Base-by-base conservation (phyloP, 225 moss, liverwort and hornwort species). In the Thuidium tamariscinum region DNA sequence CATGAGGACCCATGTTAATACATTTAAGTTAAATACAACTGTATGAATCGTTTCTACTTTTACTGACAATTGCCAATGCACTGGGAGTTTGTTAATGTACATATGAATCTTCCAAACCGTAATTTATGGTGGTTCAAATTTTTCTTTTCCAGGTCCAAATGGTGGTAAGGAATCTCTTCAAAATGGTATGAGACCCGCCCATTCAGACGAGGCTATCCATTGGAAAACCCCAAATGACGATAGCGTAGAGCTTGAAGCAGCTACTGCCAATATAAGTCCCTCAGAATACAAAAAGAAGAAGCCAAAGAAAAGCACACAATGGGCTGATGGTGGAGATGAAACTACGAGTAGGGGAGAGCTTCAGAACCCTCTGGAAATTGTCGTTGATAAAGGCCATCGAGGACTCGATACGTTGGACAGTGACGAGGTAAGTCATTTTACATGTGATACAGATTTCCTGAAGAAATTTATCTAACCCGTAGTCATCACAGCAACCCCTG, bases 321-420 rank as follows among this genome's bases (percentile, higher is more conserved):
- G 91, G 91, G 85, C 90, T 66, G 79, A 87, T 44, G 84, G 85
- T 41, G 89, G 68, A 49, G 69, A 42, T 60, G 82, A 74, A 23
- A 26, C 34, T 55, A 14, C 21, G 26, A 54, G 71, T 26, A 41
- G 21, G 34, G 78, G 3, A 55, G 67, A 62, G 82, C 41, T 36
- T 66, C 63, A 42, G 20, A 66, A 23, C 64, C 64, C 88, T 65
- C 49, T 89, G 81, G 96, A 94, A 88, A 93, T 97, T n/a, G 75
- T 92, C 36, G 82, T 91, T 41, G 93, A 94, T 29, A 71, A 79
- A 71, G 77, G 70, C 57, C 64, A 9, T 20, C 87, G 16, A 4
- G 82, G 56, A 10, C 52, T 79, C 29, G 88, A 91, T 8, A 70
- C 73, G 13, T 21, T 41, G 37, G 86, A 80, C 22, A 66, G 55